Conservation (phyloP, 305 asterid species). For the Ilex paraguariensis region DNA sequence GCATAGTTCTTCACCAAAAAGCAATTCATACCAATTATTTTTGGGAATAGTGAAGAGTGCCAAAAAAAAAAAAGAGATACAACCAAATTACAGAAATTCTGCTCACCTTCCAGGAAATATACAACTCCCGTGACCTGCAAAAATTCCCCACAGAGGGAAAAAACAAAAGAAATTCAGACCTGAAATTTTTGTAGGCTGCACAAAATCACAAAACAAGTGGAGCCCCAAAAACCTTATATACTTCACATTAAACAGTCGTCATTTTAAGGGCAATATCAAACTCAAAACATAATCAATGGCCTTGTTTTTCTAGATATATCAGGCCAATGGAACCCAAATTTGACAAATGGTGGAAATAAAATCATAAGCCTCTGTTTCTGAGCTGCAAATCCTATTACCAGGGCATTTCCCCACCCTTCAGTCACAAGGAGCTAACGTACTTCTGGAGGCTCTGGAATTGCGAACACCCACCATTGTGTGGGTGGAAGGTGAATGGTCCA, state of each 20-base stretch:
- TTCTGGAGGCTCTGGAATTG: no score
- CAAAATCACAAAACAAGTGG: slow-evolving; percentile 19
- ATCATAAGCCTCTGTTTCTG: no score
- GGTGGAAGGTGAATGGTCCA: no score
- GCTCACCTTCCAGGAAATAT: slow-evolving; percentile 96
- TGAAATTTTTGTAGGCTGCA: slow-evolving; percentile 12
- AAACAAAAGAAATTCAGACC: slow-evolving; percentile 25
- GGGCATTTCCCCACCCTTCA: no score
- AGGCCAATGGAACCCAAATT: no score
- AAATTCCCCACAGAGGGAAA: slow-evolving; percentile 29
- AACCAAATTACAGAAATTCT: slow-evolving; percentile 13
- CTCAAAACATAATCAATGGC: slow-evolving; percentile 5
- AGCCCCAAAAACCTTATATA: slow-evolving; percentile 15
- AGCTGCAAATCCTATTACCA: no score
- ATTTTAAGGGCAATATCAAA: slow-evolving; percentile 6
- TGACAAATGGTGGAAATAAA: no score
- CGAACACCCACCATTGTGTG: no score
- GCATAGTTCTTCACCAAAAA: neutral
- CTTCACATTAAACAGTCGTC: neutral
- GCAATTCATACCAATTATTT: slow-evolving; percentile 9
- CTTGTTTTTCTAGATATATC: no score
- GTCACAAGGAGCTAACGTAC: no score
- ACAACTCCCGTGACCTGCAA: slow-evolving; percentile 92
- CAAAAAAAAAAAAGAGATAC: slow-evolving; percentile 18
- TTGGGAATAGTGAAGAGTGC: slow-evolving; percentile 30